phyloP scores from a whole-genome alignment of 2,329 filamentous ascomycete genomes.

The Diaporthe citrichinensis region DNA sequence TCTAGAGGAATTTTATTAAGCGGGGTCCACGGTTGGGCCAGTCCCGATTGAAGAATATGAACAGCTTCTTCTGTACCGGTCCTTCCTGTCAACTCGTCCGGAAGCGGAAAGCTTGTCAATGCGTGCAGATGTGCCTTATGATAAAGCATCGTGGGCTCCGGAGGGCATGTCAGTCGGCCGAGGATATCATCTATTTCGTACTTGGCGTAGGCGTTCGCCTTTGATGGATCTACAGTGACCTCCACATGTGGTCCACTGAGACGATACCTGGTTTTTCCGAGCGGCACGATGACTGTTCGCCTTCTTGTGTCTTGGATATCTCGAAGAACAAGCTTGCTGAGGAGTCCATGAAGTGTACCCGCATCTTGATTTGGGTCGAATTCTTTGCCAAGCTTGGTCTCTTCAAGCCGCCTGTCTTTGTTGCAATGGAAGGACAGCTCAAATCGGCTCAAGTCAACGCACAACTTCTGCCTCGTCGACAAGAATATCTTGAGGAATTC shows the following conservation, averaged over 20 bases:
- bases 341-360: conserved; percentile 72
- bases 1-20: conserved; percentile 33
- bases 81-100: conserved; percentile 69
- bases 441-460: conserved; percentile 65
- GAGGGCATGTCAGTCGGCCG: conserved; percentile 68
- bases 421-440: conserved; percentile 70
- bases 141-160: conserved; percentile 68
- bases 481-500: conserved; percentile 62
- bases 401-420: conserved; percentile 56
- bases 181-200: conserved; percentile 69
- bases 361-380: conserved; percentile 71
- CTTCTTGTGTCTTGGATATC: conserved; percentile 55
- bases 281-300: conserved; percentile 68
- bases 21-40: conserved; percentile 64
- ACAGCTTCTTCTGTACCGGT: conserved; percentile 75
- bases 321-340: conserved; percentile 70
- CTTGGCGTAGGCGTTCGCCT: conserved; percentile 57
- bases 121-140: conserved; percentile 73
- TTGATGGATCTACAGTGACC: conserved; percentile 52
- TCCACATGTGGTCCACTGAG: conserved; percentile 58
- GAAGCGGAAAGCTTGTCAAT: conserved; percentile 68
- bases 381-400: conserved; percentile 62
- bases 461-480: conserved; percentile 50
- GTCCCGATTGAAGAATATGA: conserved; percentile 62
- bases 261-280: conserved; percentile 54